These are phyloP conservation scores for Dactylorhiza incarnata DNA, from an alignment of 106 monocot genomes.

Conservation along the genomic window DNA sequence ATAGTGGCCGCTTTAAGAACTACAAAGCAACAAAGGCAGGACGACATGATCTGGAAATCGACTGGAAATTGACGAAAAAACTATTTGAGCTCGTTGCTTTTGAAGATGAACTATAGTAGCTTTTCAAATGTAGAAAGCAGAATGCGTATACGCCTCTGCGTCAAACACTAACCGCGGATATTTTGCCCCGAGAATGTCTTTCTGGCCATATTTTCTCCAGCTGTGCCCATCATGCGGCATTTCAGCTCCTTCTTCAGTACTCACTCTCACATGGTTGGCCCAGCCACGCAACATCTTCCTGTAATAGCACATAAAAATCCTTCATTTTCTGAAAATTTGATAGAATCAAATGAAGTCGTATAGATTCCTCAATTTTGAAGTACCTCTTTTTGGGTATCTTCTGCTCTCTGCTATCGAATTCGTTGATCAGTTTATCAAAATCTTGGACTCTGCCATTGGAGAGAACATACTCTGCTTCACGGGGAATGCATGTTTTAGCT, in stretches of 20 bases:
- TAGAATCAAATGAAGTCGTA: not conserved
- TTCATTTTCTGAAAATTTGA: too few species aligned
- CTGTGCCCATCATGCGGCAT: slow-evolving; percentile 33
- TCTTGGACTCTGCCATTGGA: not conserved
- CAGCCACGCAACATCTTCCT: slow-evolving; percentile 1
- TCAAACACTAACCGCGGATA: slow-evolving; percentile 38
- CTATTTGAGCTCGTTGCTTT: not conserved
- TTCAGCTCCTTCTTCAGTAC: not conserved
- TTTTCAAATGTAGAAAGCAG: not conserved
- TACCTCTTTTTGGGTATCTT: not conserved
- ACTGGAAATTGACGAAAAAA: too few species aligned
- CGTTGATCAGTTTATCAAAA: not conserved
- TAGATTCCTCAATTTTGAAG: slow-evolving; percentile 1
- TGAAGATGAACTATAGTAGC: not conserved
- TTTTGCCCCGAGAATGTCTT: slow-evolving; percentile 42
- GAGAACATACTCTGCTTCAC: not conserved
- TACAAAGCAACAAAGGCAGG: not conserved
- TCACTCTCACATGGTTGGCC: slow-evolving; percentile 1
- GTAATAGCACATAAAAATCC: not conserved
- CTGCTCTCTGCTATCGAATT: not conserved
- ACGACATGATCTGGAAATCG: not conserved
- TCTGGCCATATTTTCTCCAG: slow-evolving; percentile 73
- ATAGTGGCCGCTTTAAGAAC: not conserved
- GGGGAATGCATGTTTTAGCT: not conserved
- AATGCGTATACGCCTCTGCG: not conserved